A percentile compares a stretch with the other conserved stretches of the same genome.
Conservation (phyloP, 1,284 basidiomycete genomes). For the Naganishia albida region DNA sequence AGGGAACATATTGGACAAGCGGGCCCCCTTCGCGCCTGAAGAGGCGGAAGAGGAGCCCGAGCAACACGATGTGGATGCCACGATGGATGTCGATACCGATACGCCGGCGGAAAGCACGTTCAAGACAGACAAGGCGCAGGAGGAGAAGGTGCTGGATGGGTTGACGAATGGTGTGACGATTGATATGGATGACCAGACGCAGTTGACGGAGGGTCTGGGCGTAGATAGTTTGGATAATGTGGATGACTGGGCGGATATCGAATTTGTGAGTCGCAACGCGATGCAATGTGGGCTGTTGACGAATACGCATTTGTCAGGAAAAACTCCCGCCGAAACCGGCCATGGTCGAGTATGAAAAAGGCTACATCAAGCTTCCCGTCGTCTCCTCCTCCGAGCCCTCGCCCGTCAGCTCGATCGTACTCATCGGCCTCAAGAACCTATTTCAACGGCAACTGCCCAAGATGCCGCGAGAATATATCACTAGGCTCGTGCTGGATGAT, state of each 20-base stretch:
- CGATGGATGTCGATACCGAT: slow-evolving; percentile 8
- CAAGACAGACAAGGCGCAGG: slow-evolving; percentile 56
- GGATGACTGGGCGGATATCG: slow-evolving; percentile 32
- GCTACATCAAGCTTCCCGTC: slow-evolving; percentile 80
- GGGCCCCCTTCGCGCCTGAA: slow-evolving; percentile 19
- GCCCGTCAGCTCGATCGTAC: slow-evolving; percentile 75
- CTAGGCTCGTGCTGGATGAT: slow-evolving; percentile 87
- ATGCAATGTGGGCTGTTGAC: not conserved
- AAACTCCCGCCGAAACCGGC: slow-evolving; percentile 63
- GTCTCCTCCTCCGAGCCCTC: slow-evolving; percentile 77
- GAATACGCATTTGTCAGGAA: slow-evolving; percentile 39
- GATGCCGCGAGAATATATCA: slow-evolving; percentile 99
- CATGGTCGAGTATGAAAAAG: slow-evolving; percentile 75
- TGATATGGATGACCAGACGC: slow-evolving; percentile 58
- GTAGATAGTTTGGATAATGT: slow-evolving; percentile 23
- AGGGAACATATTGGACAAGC: slow-evolving; percentile 39
- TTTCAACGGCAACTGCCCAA: slow-evolving; percentile 98
- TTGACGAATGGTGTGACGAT: slow-evolving; percentile 77
- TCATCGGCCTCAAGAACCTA: slow-evolving; percentile 92
- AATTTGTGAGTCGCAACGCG: slow-evolving; percentile 23
- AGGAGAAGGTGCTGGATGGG: slow-evolving; percentile 67
- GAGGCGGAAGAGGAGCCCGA: slow-evolving; percentile 57
- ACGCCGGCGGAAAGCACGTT: slow-evolving; percentile 49
- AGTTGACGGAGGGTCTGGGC: slow-evolving; percentile 1
- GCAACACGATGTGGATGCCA: slow-evolving; percentile 41